Base-by-base conservation (phyloP, 1,284 basidiomycete species). In the Microbotryum lychnidis-dioicae region DNA sequence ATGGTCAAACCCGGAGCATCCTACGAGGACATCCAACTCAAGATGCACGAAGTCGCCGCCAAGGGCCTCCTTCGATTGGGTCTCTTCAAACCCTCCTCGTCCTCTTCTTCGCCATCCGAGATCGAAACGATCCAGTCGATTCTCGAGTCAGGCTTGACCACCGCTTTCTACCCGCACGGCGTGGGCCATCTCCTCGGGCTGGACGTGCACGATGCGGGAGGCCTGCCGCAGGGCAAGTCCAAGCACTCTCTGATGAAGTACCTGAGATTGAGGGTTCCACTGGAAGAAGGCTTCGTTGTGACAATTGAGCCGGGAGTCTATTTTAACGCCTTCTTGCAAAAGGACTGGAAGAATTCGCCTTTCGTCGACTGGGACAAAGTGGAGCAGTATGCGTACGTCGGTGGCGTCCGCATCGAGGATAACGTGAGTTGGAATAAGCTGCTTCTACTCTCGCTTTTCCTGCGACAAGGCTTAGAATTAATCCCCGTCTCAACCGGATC, bases 151-250 rank as follows among this genome's bases (percentile, higher is more conserved):
- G 90, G 90, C 0, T 76, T 89, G 49, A 85, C 85, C 62, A 79
- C 84, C 1, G 87, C 88, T 0, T 94, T 94, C 80, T 93, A 89
- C 80, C 91, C 91, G 12, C 91, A 94, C 72, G 91, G 91, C 8
- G 78, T 94, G 7, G 78, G 75, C 71, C 53, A 48, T 29, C 27
- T 50, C 27, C 27, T 21, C 50, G n/a, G 25, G 50, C n/a, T 52
- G 25, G 27, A 25, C 25, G 50, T 37, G 10, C 61, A 58, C 48
- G 61, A 62, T 47, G 68, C 63, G 16, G 68, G 68, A 27, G 68
- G 68, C 4, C 51, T 69, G 9, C 68, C 68, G 9, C 63, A 69
- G 25, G 69, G 69, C 16, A 58, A 63, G 9, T 65, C 78, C 80
- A 52, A 81, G 79, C 65, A 71, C 45, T 67, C 69, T 27, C 84